phyloP scores from a whole-genome alignment of 345 rosid genomes.

The Pistacia atlantica region DNA sequence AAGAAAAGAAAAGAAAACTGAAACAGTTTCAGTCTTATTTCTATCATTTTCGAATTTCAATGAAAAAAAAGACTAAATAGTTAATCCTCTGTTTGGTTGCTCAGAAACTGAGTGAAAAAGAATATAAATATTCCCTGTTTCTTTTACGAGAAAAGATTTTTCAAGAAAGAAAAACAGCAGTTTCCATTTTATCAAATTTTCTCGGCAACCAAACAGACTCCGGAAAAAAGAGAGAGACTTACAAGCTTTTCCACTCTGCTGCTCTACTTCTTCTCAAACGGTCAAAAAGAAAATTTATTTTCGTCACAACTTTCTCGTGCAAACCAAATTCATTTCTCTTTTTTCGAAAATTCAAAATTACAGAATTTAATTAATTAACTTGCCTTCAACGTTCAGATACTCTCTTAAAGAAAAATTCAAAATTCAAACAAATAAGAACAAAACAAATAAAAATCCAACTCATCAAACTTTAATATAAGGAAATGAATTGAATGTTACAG shows the following conservation, averaged over 20 bases:
- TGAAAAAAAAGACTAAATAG: background rate
- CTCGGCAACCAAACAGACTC: slow-evolving; percentile 33
- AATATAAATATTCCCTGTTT: background rate
- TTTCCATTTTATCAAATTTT: slow-evolving; percentile 24
- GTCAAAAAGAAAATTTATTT: slow-evolving; percentile 19
- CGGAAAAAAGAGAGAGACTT: slow-evolving; percentile 9
- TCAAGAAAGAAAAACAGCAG: background rate
- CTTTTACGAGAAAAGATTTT: background rate
- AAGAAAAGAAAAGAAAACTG: background rate
- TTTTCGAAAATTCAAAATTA: slow-evolving; percentile 13
- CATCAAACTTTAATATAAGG: slow-evolving; percentile 32
- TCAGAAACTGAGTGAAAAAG: background rate
- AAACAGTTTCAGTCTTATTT: background rate
- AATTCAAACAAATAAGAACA: slow-evolving; percentile 25
- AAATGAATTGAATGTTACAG: background rate
- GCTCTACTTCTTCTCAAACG: slow-evolving; percentile 25
- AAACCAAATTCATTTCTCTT: background rate
- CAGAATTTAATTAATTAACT: slow-evolving; percentile 34
- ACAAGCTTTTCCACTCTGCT: slow-evolving; percentile 14
- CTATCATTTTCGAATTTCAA: background rate
- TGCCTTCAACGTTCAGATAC: slow-evolving; percentile 39
- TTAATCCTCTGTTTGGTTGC: background rate
- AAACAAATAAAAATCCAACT: slow-evolving; percentile 17
- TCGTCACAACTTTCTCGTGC: background rate
- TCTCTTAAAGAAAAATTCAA: slow-evolving; percentile 4